Base-by-base conservation (phyloP, 192 early-diverging fungal species). In the Dimargaris verticillata region DNA sequence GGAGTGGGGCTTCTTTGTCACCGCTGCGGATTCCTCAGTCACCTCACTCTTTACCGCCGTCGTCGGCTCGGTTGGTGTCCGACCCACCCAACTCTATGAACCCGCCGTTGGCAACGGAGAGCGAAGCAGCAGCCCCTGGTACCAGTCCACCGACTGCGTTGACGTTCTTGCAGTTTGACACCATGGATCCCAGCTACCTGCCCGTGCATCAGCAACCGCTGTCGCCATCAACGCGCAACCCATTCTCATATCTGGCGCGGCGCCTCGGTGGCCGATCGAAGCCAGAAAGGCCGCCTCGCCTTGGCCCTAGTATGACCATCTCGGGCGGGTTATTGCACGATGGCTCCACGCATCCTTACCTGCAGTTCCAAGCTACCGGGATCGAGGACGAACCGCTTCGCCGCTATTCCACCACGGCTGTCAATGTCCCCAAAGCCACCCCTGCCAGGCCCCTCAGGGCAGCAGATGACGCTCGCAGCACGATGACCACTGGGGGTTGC, bases 371-470 rank as follows among this genome's bases (percentile, higher is more conserved):
- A 28, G 18, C 26, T 1, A 18, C 5, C 22, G 5, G 22, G 11
- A 18, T n/a, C 17, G 26, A 13, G 5, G 41, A 59, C 57, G 38
- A 59, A 25, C 57, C 57, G 17, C 43, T 59, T 11, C 57, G 57
- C 25, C 57, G 57, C n/a, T 59, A 44, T 43, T 59, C 57, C n/a
- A 59, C 57, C 57, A 59, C 57, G n/a, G 57, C 57, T 20, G 42
- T 59, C 25, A 44, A 41, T 44, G 42, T 44, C 9, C 57, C 57
- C 20, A 38, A 59, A 11, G 41, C 57, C 38, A 18, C n/a, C 41
- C 18, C 22, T 20, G 9, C 49, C 49, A n/a, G 9, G 22, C 20
- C 49, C 18, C 33, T 2, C 33, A 38, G 33, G 33, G 33, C 33
- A 38, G 33, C 33, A 7, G 33, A 51, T 18, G 20, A 7, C 49